A percentile compares a stretch with the other conserved stretches of the same genome.
Conservation (phyloP, 345 rosid genomes). For the Nephelium lappaceum region DNA sequence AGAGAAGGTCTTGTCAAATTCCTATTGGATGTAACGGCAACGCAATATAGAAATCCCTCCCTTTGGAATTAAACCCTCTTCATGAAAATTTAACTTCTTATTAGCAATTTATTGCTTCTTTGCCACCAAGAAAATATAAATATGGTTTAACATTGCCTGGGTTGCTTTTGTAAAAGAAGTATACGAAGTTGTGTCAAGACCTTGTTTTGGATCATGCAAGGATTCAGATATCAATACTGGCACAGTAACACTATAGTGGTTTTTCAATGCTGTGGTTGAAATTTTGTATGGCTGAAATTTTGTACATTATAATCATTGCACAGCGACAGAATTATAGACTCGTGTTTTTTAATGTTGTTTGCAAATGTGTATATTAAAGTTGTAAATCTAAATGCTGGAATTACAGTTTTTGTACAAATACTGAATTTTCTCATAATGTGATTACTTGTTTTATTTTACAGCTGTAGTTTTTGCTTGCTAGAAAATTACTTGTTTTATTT, state of each 20-base stretch:
- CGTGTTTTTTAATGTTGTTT: too few species aligned
- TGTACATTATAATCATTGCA: not conserved
- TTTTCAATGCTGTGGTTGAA: too few species aligned
- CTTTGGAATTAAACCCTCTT: constrained; percentile 57
- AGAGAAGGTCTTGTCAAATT: constrained; percentile 71
- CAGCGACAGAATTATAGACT: too few species aligned
- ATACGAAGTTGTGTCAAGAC: not conserved
- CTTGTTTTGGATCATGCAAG: not conserved
- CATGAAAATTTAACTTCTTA: constrained; percentile 2
- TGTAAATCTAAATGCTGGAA: not conserved
- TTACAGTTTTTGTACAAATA: not conserved
- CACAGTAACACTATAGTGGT: not conserved
- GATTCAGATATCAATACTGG: not conserved
- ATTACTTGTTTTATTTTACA: too few species aligned
- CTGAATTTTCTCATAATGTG: not conserved
- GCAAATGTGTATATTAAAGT: not conserved
- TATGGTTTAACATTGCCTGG: not conserved
- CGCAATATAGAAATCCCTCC: constrained; percentile 71
- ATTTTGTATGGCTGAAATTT: not conserved
- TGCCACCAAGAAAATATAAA: not conserved
- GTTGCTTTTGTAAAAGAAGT: not conserved
- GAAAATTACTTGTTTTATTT: not conserved
- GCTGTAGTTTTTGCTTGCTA: not conserved
- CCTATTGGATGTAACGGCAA: constrained; percentile 65
- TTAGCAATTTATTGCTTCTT: not conserved